Evolutionary conservation across 163 green algal species (phyloP), one percentile per base, ranked within the genome.

Genomic region (Chlorella variabilis): DNA sequence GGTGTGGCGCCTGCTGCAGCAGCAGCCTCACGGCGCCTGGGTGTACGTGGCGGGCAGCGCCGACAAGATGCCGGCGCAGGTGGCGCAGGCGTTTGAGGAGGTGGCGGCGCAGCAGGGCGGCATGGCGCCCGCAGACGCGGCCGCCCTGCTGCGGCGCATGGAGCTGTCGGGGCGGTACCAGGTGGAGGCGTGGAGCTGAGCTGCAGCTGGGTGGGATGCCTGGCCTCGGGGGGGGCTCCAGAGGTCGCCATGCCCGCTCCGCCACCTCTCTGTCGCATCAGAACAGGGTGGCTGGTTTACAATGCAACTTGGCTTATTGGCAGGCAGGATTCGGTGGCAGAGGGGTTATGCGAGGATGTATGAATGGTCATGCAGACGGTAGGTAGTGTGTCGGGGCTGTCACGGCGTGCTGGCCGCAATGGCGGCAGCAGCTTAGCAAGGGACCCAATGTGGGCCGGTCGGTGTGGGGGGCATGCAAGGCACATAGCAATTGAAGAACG

Each of bases 11-110:
- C 49, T 96, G 66, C 73, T 99, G 58, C 51, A 87, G n/a, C 25
- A 88, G 51, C 74, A 34, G n/a, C n/a, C n/a, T n/a, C n/a, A n/a
- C 4, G 58, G 68, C 0, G 58, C 62, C 7, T 63, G 25, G 18
- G 75, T 99, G 29, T 97, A 93, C 78, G 91, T 99, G 33, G 92
- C 92, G 20, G 96, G 96, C 8, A 96, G 92, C 1, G 95, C 96
- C 0, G 82, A 93, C 31, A 94, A 95, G 67, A 98, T 99, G 96
- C 96, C 96, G 0, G 87, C 89, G 3, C 90, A 92, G 49, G 96
- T 99, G 42, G 81, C 78, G 36, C 78, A 75, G 2, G 91, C 91
- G 6, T 75, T 98, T 13, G 77, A 91, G 73, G 87, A 91, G 18
- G 87, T 96, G 7, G 89, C 86, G 18, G 69, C 33, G 33, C 11